A percentile compares a stretch with the other conserved stretches of the same genome.
Evolutionary conservation across 169 alveolate genomes (phyloP).

Genomic region (Plasmodium gallinaceum): DNA sequence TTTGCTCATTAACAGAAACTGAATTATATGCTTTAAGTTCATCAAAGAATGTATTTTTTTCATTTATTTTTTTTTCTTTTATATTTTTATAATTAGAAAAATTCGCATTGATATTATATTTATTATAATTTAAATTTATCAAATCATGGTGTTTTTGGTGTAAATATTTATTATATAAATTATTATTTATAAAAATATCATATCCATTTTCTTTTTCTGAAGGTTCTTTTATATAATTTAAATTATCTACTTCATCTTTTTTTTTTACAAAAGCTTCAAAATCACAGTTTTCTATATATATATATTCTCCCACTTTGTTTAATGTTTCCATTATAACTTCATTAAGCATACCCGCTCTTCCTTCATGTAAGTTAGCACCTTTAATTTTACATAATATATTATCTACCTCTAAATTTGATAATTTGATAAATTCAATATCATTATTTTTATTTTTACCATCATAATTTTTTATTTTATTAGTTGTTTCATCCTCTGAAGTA

Average conservation of each 20-base stretch:
- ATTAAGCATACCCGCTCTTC: constrained; percentile 51
- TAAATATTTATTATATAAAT: constrained; percentile 23
- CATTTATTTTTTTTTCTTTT: neutral
- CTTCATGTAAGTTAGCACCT: constrained; percentile 56
- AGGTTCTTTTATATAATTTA: constrained; percentile 27
- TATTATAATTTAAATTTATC: constrained; percentile 32
- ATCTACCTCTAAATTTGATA: constrained; percentile 22
- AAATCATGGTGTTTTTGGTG: constrained; percentile 30
- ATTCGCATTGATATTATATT: constrained; percentile 61
- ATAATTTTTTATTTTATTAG: neutral
- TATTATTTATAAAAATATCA: constrained; percentile 32
- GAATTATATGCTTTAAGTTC: neutral
- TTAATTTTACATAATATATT: constrained; percentile 37
- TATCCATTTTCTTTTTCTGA: constrained; percentile 15
- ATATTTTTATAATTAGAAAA: constrained; percentile 70
- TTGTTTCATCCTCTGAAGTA: neutral
- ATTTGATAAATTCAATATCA: constrained; percentile 44
- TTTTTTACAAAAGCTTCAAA: constrained; percentile 62
- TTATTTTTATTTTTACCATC: constrained; percentile 9
- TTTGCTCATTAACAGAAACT: neutral
- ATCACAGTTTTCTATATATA: constrained; percentile 38
- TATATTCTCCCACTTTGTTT: constrained; percentile 52
- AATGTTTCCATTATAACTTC: constrained; percentile 42
- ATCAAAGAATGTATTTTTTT: neutral
- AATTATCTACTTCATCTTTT: constrained; percentile 52